Conservation (phyloP, 306 rosid species). For the Heteromeles arbutifolia region DNA sequence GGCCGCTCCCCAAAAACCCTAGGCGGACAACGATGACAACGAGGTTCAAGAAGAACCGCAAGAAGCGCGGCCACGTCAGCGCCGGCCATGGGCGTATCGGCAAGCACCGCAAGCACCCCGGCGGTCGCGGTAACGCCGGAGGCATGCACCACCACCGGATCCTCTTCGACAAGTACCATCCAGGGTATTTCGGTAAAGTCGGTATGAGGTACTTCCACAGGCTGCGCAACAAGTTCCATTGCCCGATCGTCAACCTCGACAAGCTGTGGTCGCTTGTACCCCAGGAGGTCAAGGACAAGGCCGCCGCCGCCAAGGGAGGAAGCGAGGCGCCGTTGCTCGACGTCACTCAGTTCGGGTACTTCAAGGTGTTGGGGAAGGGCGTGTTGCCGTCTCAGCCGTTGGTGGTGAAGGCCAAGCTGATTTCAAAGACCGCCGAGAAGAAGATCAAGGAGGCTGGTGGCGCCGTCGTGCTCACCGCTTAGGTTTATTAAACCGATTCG, state of each 20-base stretch:
- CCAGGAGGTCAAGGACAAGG: slow-evolving; percentile 18
- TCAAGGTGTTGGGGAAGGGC: slow-evolving; percentile 19
- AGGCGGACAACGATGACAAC: slow-evolving; percentile 2
- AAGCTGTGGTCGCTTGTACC: slow-evolving; percentile 21
- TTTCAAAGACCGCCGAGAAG: slow-evolving; percentile 14
- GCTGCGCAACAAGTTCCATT: slow-evolving; percentile 15
- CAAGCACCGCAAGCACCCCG: slow-evolving; percentile 22
- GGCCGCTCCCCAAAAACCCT: slow-evolving; percentile 3
- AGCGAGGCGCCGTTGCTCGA: slow-evolving; percentile 7
- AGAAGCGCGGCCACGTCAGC: slow-evolving; percentile 18
- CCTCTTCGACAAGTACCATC: slow-evolving; percentile 22
- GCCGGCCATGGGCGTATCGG: slow-evolving; percentile 17
- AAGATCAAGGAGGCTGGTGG: slow-evolving; percentile 21
- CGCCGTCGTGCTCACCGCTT: slow-evolving; percentile 15
- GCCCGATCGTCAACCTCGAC: slow-evolving; percentile 18
- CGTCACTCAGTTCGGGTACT: slow-evolving; percentile 13
- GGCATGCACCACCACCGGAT: slow-evolving; percentile 24
- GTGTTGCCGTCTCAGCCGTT: slow-evolving; percentile 4
- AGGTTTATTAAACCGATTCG: not conserved
- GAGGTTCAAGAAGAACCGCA: slow-evolving; percentile 10
- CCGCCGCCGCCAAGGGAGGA: not conserved
- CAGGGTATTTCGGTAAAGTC: slow-evolving; percentile 17
- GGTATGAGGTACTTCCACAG: slow-evolving; percentile 20
- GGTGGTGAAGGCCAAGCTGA: slow-evolving; percentile 15
- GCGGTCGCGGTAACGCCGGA: slow-evolving; percentile 19